Evolutionary conservation across 2,329 filamentous ascomycete species (phyloP).

Genomic region (Ampelomyces quisqualis): DNA sequence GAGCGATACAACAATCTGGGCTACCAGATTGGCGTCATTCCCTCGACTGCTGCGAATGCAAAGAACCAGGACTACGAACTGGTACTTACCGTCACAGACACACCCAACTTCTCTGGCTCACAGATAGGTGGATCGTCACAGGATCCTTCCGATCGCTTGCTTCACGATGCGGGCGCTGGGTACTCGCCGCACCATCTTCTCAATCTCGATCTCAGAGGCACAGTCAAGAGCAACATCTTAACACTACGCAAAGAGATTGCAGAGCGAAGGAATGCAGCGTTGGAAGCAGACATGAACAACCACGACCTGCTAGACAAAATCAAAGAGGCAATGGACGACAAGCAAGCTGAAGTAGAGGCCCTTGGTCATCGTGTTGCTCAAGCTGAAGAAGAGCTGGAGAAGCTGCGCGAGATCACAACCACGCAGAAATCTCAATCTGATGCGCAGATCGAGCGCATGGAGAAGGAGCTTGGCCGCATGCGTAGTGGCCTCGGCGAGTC

Average conservation of each 20-base stretch:
- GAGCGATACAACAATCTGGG: conserved; percentile 92
- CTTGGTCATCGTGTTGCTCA: conserved; percentile 84
- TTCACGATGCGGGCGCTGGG: conserved; percentile 78
- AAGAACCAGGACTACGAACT: conserved; percentile 85
- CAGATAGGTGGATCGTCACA: conserved; percentile 51
- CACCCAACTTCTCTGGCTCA: conserved; percentile 66
- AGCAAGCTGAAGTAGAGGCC: conserved; percentile 86
- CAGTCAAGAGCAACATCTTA: conserved; percentile 76
- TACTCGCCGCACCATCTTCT: conserved; percentile 88
- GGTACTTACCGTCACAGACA: conserved; percentile 75
- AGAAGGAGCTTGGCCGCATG: conserved; percentile 96
- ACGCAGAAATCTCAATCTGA: conserved; percentile 87
- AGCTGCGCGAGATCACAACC: conserved; percentile 81
- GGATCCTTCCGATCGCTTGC: conserved; percentile 66
- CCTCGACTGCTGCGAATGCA: conserved; percentile 78
- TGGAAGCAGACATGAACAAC: conserved; percentile 92
- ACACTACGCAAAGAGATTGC: conserved; percentile 84
- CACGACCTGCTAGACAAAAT: conserved; percentile 91
- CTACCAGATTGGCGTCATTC: conserved; percentile 91
- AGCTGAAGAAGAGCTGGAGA: conserved; percentile 91
- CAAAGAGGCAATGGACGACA: conserved; percentile 96
- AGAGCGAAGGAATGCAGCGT: conserved; percentile 76
- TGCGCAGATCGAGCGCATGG: conserved; percentile 96
- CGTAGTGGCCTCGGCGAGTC: conserved; percentile 78
- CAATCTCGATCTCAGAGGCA: conserved; percentile 82